Percentiles rank a stretch among this genome's conserved stretches.
These are phyloP conservation scores for Colletotrichum agaves DNA, from an alignment of 2,329 filamentous ascomycete species.

Conservation along the genomic window DNA sequence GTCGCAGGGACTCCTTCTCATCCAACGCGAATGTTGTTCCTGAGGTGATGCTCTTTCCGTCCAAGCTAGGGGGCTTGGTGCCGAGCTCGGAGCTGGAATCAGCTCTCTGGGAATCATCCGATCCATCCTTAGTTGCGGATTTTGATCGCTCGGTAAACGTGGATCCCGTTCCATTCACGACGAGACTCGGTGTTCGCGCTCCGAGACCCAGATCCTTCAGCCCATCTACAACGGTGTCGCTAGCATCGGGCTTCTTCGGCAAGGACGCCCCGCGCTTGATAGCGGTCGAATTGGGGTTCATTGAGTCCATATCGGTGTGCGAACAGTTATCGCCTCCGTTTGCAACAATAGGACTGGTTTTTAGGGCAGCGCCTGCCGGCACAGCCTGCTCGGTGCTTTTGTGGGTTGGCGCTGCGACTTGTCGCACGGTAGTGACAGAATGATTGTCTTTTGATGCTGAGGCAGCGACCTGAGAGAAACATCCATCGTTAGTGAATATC, in stretches of 20 bases:
- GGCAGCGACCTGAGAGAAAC: slow-evolving; percentile 58
- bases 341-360: slow-evolving; percentile 5
- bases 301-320: slow-evolving; percentile 22
- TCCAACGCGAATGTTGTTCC: slow-evolving; percentile 96
- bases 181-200: slow-evolving; percentile 52
- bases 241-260: slow-evolving; percentile 12
- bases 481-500: slow-evolving; percentile 38
- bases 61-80: slow-evolving; percentile 88
- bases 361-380: background rate
- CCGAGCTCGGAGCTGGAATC: slow-evolving; percentile 73
- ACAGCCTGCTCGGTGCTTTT: slow-evolving; percentile 11
- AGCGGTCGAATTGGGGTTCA: slow-evolving; percentile 3
- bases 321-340: slow-evolving; percentile 14
- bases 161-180: slow-evolving; percentile 62
- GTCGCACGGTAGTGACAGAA: slow-evolving; percentile 46
- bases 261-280: slow-evolving; percentile 10
- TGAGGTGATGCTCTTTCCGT: slow-evolving; percentile 94
- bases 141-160: slow-evolving; percentile 51
- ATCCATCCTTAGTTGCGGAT: slow-evolving; percentile 54
- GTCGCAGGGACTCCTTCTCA: slow-evolving; percentile 93
- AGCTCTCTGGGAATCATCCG: slow-evolving; percentile 67
- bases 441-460: slow-evolving; percentile 54
- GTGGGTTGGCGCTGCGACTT: slow-evolving; percentile 38
- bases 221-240: slow-evolving; percentile 41
- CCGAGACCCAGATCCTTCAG: slow-evolving; percentile 46